A percentile compares a stretch with the other conserved stretches of the same genome.
These are phyloP conservation scores for Pichia ethanolica DNA, from an alignment of 805 yeast genomes.

Conservation along the genomic window DNA sequence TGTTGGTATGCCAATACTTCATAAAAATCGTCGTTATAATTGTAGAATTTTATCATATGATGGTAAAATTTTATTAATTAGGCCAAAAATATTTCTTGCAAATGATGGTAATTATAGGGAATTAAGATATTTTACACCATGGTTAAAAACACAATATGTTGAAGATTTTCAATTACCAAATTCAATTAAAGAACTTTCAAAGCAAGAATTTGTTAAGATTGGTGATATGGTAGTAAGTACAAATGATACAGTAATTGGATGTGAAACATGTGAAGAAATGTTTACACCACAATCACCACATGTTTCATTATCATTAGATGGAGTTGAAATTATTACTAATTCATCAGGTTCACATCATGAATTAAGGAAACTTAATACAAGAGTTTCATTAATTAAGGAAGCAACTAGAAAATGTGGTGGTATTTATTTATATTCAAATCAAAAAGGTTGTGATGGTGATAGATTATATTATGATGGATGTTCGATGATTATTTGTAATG, in stretches of 20 bases:
- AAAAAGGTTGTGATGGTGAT: slow-evolving; percentile 98
- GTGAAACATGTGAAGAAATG: slow-evolving; percentile 96
- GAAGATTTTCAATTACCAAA: slow-evolving; percentile 73
- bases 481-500: slow-evolving; percentile 89
- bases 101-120: slow-evolving; percentile 98
- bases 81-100: slow-evolving; percentile 91
- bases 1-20: slow-evolving; percentile 90
- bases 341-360: slow-evolving; percentile 98
- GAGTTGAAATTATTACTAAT: slow-evolving; percentile 95
- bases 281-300: slow-evolving; percentile 97
- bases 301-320: slow-evolving; percentile 84
- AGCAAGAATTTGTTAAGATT: slow-evolving; percentile 51
- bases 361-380: slow-evolving; percentile 76
- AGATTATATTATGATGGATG: slow-evolving; percentile 95
- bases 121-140: slow-evolving; percentile 94
- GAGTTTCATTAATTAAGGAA: slow-evolving; percentile 78
- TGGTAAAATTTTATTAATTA: slow-evolving; percentile 71
- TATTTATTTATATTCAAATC: slow-evolving; percentile 86
- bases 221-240: slow-evolving; percentile 91
- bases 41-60: slow-evolving; percentile 81
- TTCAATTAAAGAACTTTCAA: slow-evolving; percentile 54
- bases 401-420: slow-evolving; percentile 98
- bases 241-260: slow-evolving; percentile 84
- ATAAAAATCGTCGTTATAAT: slow-evolving; percentile 82
- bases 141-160: slow-evolving; percentile 72